Base-by-base conservation (phyloP, 2,329 filamentous ascomycete species). In the Trichoderma harzianum region DNA sequence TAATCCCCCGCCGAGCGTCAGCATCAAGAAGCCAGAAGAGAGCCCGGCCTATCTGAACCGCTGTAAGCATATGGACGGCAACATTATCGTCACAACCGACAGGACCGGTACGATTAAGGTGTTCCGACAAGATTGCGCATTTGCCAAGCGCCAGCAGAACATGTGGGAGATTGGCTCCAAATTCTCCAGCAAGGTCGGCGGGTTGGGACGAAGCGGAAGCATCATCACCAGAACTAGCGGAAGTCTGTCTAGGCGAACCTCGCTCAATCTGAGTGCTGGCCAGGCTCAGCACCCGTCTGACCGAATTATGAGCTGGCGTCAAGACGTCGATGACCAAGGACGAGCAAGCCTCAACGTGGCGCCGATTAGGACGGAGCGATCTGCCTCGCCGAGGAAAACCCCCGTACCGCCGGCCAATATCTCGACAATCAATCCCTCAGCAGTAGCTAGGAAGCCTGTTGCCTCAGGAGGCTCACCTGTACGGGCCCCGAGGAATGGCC, bases 91-190 rank as follows among this genome's bases (percentile, higher is more conserved):
- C 64, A 97, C 95, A 0, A 93, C 95, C 2, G 95, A 98, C 79
- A 93, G 94, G 76, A 90, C 90, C 0, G 96, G 96, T 43, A 89
- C 90, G 30, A 96, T 99, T 82, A 98, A 98, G 79, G 92, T 98
- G 0, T 98, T 98, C 79, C 89, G 96, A 24, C 95, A 98, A 80
- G 96, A 99, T 79, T 98, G 95, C 78, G 96, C 95, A 0, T 93
- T 88, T 76, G 82, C 86, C 63, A 97, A 97, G 81, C 90, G 95
- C 6, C 87, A 89, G 70, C 88, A 90, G 71, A 93, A 94, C 70
- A 88, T 87, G 47, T 95, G 92, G 91, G 94, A 97, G 75, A 90
- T 91, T 0, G 87, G 88, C 1, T 95, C 92, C 18, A 89, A 89
- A 8, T 92, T 97, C 76, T 94, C 93, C 11, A 90, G 89, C 74